Percentiles rank a stretch among this genome's conserved stretches.
phyloP scores from a whole-genome alignment of 768 basidiomycete genomes.

The Scleroderma citrinum region DNA sequence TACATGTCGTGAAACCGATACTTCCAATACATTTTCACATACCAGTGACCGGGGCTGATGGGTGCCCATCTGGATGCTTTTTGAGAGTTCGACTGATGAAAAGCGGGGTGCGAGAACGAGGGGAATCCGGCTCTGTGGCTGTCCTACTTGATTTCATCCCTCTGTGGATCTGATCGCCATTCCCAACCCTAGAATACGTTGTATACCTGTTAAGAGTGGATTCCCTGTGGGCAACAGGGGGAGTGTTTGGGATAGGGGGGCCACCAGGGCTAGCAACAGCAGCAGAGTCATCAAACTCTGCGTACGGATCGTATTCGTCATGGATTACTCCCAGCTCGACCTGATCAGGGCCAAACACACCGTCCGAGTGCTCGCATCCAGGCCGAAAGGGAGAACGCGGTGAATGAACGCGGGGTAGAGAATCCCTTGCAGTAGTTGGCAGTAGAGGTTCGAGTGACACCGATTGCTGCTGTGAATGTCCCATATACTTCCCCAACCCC shows the following conservation, averaged over 20 bases:
- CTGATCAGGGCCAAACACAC: not conserved
- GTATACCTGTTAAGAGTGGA: not conserved
- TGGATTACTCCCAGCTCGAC: not conserved
- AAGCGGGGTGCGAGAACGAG: not conserved
- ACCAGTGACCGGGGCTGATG: not conserved
- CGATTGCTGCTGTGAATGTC: slow-evolving; percentile 12
- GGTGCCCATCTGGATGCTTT: slow-evolving; percentile 15
- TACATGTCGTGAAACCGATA: not conserved
- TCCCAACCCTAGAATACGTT: not conserved
- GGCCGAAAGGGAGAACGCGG: not conserved
- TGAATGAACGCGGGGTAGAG: slow-evolving; percentile 1
- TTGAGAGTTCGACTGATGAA: slow-evolving; percentile 19
- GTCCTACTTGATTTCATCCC: not conserved
- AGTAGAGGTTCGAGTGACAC: slow-evolving; percentile 19
- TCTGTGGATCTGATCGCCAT: not conserved
- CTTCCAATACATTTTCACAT: not conserved
- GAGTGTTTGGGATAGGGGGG: slow-evolving; percentile 2
- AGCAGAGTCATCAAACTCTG: slow-evolving; percentile 1
- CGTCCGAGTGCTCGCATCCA: not conserved
- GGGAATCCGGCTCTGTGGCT: not conserved
- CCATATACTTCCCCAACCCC: not conserved
- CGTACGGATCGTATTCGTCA: not conserved
- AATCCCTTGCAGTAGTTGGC: slow-evolving; percentile 6
- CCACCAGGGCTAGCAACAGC: not conserved
- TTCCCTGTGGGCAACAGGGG: slow-evolving; percentile 3